These are phyloP conservation scores for Bipolaris cookei DNA, from an alignment of 2,329 filamentous ascomycete species.

Conservation along the genomic window DNA sequence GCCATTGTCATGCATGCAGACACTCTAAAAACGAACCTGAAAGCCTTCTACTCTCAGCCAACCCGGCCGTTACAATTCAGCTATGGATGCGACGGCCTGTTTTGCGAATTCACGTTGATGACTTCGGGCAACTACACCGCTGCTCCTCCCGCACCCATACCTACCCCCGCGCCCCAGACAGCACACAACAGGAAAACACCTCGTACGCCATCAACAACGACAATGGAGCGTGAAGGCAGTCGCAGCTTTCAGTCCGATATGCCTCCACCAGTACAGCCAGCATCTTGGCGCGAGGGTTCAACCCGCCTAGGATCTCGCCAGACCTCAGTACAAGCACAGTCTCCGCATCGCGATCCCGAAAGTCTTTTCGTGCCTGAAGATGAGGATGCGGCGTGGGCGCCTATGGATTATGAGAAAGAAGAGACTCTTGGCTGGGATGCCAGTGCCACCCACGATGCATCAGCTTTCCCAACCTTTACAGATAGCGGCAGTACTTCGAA, in stretches of 20 bases:
- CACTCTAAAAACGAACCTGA: conserved; percentile 69
- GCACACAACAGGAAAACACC: conserved; percentile 42
- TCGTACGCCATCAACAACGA: conserved; percentile 31
- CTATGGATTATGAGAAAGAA: conserved; percentile 69
- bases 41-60: conserved; percentile 73
- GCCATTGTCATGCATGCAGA: conserved; percentile 79
- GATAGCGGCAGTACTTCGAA: conserved; percentile 47
- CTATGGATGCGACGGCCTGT: conserved; percentile 71
- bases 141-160: conserved; percentile 33
- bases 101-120: conserved; percentile 82
- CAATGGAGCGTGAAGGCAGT: conserved; percentile 27
- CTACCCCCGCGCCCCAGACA: conserved; percentile 21
- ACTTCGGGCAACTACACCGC: conserved; percentile 70
- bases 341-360: conserved; percentile 64
- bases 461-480: conserved; percentile 53
- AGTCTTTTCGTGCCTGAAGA: conserved; percentile 72
- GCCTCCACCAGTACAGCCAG: conserved; percentile 51
- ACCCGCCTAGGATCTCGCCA: conserved; percentile 40
- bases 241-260: conserved; percentile 47
- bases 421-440: conserved; percentile 77
- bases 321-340: conserved; percentile 26
- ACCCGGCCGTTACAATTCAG: conserved; percentile 74
- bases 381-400: conserved; percentile 77
- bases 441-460: conserved; percentile 59
- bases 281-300: conserved; percentile 36